Evolutionary conservation across 208 protist species (phyloP).

Genomic region (Trypanosoma mega): DNA sequence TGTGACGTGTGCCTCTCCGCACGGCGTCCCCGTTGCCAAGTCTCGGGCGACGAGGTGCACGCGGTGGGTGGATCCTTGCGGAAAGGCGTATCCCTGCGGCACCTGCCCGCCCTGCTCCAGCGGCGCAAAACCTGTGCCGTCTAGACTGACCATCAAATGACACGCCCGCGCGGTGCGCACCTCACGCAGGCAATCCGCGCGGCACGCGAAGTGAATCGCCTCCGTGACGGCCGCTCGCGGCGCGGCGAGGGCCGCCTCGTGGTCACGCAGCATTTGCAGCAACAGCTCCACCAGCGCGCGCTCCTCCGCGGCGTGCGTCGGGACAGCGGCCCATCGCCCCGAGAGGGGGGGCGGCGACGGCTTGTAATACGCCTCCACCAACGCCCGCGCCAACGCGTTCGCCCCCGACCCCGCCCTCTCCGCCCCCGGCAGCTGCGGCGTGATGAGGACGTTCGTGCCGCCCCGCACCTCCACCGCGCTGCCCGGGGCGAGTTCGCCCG

Average conservation of each 20-base stretch:
- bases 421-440: background rate
- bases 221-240: constrained; percentile 15
- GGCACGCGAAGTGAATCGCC: constrained; percentile 62
- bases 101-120: constrained; percentile 67
- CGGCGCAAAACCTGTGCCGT: constrained; percentile 43
- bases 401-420: background rate
- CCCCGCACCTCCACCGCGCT: no score
- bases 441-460: no score
- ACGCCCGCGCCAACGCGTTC: constrained; percentile 16
- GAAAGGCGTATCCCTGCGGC: constrained; percentile 37
- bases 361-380: constrained; percentile 17
- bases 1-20: constrained; percentile 40
- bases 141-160: constrained; percentile 49
- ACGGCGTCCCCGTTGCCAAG: constrained; percentile 33
- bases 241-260: constrained; percentile 20
- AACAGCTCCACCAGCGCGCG: constrained; percentile 21
- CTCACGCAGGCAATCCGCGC: constrained; percentile 57
- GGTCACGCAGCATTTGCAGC: constrained; percentile 17
- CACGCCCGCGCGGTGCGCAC: constrained; percentile 56
- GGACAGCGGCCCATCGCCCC: constrained; percentile 21
- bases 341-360: constrained; percentile 7
- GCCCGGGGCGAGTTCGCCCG: no score
- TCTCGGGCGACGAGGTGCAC: constrained; percentile 63
- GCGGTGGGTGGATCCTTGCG: constrained; percentile 41
- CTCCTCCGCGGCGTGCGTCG: constrained; percentile 22